phyloP scores from a whole-genome alignment of 805 yeast species.

The Candida endomychidarum region DNA sequence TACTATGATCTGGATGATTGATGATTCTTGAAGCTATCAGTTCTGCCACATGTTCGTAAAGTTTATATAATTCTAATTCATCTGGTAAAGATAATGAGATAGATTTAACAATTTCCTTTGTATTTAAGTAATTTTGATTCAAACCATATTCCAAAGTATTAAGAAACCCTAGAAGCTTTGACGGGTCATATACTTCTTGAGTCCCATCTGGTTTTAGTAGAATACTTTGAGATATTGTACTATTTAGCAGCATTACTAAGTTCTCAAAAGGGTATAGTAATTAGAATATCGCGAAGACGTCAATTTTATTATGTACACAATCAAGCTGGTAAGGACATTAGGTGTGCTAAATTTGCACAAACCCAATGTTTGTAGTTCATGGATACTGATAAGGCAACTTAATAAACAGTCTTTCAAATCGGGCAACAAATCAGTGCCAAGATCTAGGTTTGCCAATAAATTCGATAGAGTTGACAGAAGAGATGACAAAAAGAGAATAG shows the following conservation, averaged over 20 bases:
- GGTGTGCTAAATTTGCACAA: not conserved
- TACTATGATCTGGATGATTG: conserved; percentile 35
- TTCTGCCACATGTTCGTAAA: conserved; percentile 32
- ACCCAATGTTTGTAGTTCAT: too few relatives aligned
- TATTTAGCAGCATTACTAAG: not conserved
- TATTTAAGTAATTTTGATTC: conserved; percentile 14
- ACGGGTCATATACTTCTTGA: conserved; percentile 10
- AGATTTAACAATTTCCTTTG: conserved; percentile 19
- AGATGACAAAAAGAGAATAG: conserved; percentile 18
- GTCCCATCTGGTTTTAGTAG: conserved; percentile 12
- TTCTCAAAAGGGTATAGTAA: conserved; percentile 4
- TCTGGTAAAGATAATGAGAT: conserved; percentile 22
- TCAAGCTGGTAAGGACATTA: not conserved
- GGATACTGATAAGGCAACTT: not conserved
- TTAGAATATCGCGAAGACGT: not conserved
- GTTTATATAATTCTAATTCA: conserved; percentile 17
- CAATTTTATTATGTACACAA: not conserved
- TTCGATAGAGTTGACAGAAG: not conserved
- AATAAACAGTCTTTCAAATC: not conserved
- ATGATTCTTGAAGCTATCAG: conserved; percentile 32
- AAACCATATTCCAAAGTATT: conserved; percentile 15
- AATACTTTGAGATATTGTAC: too few relatives aligned
- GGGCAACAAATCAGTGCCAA: not conserved
- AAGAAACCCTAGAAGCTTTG: conserved; percentile 14
- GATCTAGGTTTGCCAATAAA: conserved; percentile 1